phyloP scores from a whole-genome alignment of 2,329 filamentous ascomycete species.

The Lasiodiplodia hormozganensis region DNA sequence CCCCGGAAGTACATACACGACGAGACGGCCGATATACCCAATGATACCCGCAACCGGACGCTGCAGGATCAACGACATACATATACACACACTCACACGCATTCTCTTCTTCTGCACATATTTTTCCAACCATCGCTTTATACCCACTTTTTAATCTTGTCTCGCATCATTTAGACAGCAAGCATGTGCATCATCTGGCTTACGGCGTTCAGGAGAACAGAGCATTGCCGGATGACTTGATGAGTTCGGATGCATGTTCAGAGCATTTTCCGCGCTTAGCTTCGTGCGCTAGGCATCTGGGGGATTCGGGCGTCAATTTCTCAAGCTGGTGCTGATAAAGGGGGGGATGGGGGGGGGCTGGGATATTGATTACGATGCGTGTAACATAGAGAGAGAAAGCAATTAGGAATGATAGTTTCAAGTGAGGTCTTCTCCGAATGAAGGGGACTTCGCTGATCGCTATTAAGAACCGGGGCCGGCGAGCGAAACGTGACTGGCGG shows the following conservation, averaged over 20 bases:
- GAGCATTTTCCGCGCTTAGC: slow-evolving; percentile 12
- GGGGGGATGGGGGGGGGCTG: neutral
- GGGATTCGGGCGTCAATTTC: slow-evolving; percentile 18
- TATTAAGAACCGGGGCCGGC: slow-evolving; percentile 5
- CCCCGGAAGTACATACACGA: slow-evolving; percentile 29
- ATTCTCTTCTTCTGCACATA: slow-evolving; percentile 43
- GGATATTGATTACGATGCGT: slow-evolving; percentile 12
- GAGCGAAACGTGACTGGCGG: slow-evolving; percentile 4
- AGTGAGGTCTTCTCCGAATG: slow-evolving; percentile 22
- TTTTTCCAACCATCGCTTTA: slow-evolving; percentile 39
- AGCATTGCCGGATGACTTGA: slow-evolving; percentile 21
- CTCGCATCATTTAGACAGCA: slow-evolving; percentile 20
- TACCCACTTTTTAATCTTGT: slow-evolving; percentile 49
- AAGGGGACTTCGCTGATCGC: slow-evolving; percentile 22
- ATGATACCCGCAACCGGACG: slow-evolving; percentile 22
- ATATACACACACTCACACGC: slow-evolving; percentile 35
- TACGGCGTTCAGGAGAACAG: slow-evolving; percentile 26
- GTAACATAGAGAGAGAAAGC: slow-evolving; percentile 13
- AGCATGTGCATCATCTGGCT: slow-evolving; percentile 24
- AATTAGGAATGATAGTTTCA: slow-evolving; percentile 11
- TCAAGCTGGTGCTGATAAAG: slow-evolving; percentile 7
- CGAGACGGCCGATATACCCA: slow-evolving; percentile 29
- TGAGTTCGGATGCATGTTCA: slow-evolving; percentile 20
- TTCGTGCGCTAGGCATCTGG: slow-evolving; percentile 19
- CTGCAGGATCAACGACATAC: slow-evolving; percentile 20